Evolutionary conservation across 2,329 filamentous ascomycete genomes (phyloP).

Genomic region (Penicillium sclerotigenum): DNA sequence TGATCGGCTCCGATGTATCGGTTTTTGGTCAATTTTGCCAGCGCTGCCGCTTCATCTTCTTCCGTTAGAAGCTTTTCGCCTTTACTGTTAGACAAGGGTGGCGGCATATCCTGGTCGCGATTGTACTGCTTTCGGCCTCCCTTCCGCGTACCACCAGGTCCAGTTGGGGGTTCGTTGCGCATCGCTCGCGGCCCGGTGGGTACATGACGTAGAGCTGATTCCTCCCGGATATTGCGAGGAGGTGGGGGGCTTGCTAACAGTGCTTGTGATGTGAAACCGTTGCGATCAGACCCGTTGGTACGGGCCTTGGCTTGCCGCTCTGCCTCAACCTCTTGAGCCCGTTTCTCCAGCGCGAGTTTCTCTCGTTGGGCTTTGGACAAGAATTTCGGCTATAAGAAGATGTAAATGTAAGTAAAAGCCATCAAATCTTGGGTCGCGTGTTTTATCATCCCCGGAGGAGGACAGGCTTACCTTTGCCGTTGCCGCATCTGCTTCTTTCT

Average conservation of each 20-base stretch:
- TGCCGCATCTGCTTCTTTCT: slow-evolving; percentile 79
- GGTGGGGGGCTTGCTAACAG: slow-evolving; percentile 17
- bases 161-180: slow-evolving; percentile 52
- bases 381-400: slow-evolving; percentile 65
- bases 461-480: slow-evolving; percentile 63
- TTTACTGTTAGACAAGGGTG: slow-evolving; percentile 43
- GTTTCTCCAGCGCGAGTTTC: slow-evolving; percentile 72
- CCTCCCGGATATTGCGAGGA: slow-evolving; percentile 18
- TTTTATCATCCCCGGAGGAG: slow-evolving; percentile 2
- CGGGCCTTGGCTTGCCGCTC: slow-evolving; percentile 50
- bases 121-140: slow-evolving; percentile 3
- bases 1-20: slow-evolving; percentile 90
- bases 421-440: neutral
- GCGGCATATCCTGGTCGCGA: slow-evolving; percentile 51
- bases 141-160: slow-evolving; percentile 50
- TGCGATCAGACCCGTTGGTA: slow-evolving; percentile 26
- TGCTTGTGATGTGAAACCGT: slow-evolving; percentile 19
- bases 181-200: slow-evolving; percentile 73
- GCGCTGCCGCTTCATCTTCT: slow-evolving; percentile 61
- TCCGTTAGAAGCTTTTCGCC: slow-evolving; percentile 46
- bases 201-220: slow-evolving; percentile 12
- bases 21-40: slow-evolving; percentile 70
- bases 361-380: slow-evolving; percentile 80
- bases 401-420: slow-evolving; percentile 16
- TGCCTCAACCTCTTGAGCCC: slow-evolving; percentile 67